A percentile compares a stretch with the other conserved stretches of the same genome.
Conservation (phyloP, 192 early-diverging fungal species). For the Anaeromyces robustus region DNA sequence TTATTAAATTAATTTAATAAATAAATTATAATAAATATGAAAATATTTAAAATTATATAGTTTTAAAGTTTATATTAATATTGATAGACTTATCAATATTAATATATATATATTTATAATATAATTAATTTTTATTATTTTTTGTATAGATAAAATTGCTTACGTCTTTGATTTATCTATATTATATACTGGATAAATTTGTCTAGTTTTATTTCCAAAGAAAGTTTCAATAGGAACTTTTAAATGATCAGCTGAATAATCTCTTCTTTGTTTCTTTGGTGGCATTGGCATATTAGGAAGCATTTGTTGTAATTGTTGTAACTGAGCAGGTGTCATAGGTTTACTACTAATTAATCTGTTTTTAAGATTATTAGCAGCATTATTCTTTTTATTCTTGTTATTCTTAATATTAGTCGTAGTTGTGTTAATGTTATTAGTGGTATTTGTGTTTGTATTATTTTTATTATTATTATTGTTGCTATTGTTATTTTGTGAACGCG, state of each 20-base stretch:
- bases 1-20: too few relatives aligned
- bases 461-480: not conserved
- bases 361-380: not conserved
- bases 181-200: not conserved
- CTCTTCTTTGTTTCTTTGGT: not conserved
- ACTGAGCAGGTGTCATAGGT: not conserved
- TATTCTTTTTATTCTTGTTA: too few relatives aligned
- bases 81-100: too few relatives aligned
- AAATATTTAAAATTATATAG: too few relatives aligned
- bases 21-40: too few relatives aligned
- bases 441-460: too few relatives aligned
- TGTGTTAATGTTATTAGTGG: not conserved
- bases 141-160: too few relatives aligned
- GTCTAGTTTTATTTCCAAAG: not conserved
- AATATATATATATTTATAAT: too few relatives aligned
- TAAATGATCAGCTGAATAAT: not conserved
- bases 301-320: not conserved
- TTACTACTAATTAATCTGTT: not conserved
- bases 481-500: not conserved
- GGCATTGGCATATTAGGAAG: not conserved
- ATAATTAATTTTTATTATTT: too few relatives aligned
- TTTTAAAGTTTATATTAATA: too few relatives aligned
- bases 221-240: not conserved
- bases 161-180: not conserved
- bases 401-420: too few relatives aligned